Conservation (phyloP, 345 rosid genomes). For the Erucastrum elatum region DNA sequence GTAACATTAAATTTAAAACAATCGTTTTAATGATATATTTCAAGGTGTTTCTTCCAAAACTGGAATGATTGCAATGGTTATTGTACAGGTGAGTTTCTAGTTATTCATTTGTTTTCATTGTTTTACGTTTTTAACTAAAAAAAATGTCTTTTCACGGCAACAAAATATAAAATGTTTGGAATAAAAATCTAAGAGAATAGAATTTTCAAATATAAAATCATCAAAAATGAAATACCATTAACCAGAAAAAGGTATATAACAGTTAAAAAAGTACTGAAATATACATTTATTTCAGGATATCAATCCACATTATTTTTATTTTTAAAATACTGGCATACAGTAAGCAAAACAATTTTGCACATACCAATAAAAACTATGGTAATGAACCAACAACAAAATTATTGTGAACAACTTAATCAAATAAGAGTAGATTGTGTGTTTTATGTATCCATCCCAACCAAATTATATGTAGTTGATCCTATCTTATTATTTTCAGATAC, state of each 20-base stretch:
- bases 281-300: background rate
- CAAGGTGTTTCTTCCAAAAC: conserved; percentile 68
- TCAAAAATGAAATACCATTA: background rate
- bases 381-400: background rate
- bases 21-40: background rate
- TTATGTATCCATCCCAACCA: background rate
- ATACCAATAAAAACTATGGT: background rate
- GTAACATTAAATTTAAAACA: background rate
- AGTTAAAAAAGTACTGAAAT: background rate
- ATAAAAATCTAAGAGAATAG: background rate
- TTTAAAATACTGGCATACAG: background rate
- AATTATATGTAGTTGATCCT: background rate
- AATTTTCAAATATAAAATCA: background rate
- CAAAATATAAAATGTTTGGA: background rate
- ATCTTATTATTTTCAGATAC: conserved; percentile 46
- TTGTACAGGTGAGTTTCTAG: conserved; percentile 56
- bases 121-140: background rate
- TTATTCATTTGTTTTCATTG: background rate
- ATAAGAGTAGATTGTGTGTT: background rate
- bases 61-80: conserved; percentile 74
- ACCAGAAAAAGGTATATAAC: background rate
- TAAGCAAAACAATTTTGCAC: background rate
- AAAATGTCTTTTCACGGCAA: background rate
- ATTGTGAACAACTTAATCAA: background rate
- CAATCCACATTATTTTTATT: background rate